Evolutionary conservation across 2,329 filamentous ascomycete genomes (phyloP), one percentile per base, ranked within the genome.

Genomic region (Elsinoe necatrix): DNA sequence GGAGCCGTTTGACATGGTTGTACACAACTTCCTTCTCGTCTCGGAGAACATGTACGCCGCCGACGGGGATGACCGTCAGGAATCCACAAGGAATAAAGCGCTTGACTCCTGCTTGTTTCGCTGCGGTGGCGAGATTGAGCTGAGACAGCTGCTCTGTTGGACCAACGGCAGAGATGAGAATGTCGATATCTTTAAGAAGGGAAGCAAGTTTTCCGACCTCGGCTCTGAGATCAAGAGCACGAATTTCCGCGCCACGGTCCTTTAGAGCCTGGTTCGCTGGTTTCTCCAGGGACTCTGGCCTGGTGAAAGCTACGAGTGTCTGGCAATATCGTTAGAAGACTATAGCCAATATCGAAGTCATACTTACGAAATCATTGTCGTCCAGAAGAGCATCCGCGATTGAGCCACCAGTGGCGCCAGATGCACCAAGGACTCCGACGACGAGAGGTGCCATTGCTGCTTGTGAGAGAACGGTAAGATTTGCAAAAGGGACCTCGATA

Each of bases 1-100:
- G 66, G 1, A 77, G 63, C 55, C 70, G 67, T 61, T 75, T 74
- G 58, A 81, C 69, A 55, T 77, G 72, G 57, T 77, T 72, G 62
- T 77, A 72, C 11, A 80, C 69, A 1, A 70, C 66, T 60, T 81
- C 76, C 69, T 82, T 82, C 67, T 75, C 63, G 57, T 75, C 71
- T 51, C 72, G 67, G 35, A 75, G 60, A 58, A 64, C 63, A 66
- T 75, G 73, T 37, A 75, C 66, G n/a, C 72, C 74, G 5, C 73
- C 74, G 0, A 73, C 69, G 1, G 77, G 73, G 1, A 71, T 66
- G 14, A 76, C 66, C 0, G 76, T 74, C 4, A 59, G 54, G 51
- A 61, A 68, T 1, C 51, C 62, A 54, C 66, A 69, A 1, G 68
- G 68, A 2, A 69, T 50, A 55, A 68, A 69, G 14, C 68, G 65